Evolutionary conservation across 176 grass and related monocot genomes (phyloP), one percentile per base, ranked within the genome.

Genomic region (Triticum dicoccoides): DNA sequence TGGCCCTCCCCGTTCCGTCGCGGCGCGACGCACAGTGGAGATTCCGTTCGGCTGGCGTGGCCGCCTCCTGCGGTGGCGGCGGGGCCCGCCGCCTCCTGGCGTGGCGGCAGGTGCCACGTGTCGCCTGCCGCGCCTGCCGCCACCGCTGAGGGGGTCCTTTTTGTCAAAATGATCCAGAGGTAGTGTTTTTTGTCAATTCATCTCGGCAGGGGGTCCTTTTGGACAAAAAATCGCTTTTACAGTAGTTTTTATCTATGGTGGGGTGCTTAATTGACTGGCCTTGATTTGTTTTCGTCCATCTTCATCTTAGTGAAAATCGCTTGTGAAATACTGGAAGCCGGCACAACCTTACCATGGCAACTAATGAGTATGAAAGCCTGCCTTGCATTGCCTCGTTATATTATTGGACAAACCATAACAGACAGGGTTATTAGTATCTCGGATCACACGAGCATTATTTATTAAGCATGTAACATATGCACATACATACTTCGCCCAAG

Each of bases 391-490:
- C 14, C 74, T 79, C 86, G 45, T 73, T 67, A 33, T 47, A 21
- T 69, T 47, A 21, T 69, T 82, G 51, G 25, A 44, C 79, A 58
- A 15, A 67, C 21, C 70, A 30, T 65, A 90, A 54, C n/a, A 33
- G 18, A 73, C 73, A 83, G 56, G 66, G 33, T 12, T 77, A 44
- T 66, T 9, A 44, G 32, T 6, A 25, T 73, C 23, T 72, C 81
- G 68, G 58, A 87, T 56, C 79, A 71, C 54, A 82, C 42, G 12
- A 70, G 29, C 76, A 87, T 52, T 80, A 87, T 83, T 49, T 80
- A 87, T 83, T 84, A 62, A 76, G 45, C 42, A 90, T 84, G 47
- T 67, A 30, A 68, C 27, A 66, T 42, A 35, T 15, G 59, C 35
- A 39, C 49, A 78, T 41, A 39, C 65, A 90, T 41, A 39, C 69